Conservation (phyloP, 495 filamentous ascomycete genomes). For the Aeminium ludgeri region DNA sequence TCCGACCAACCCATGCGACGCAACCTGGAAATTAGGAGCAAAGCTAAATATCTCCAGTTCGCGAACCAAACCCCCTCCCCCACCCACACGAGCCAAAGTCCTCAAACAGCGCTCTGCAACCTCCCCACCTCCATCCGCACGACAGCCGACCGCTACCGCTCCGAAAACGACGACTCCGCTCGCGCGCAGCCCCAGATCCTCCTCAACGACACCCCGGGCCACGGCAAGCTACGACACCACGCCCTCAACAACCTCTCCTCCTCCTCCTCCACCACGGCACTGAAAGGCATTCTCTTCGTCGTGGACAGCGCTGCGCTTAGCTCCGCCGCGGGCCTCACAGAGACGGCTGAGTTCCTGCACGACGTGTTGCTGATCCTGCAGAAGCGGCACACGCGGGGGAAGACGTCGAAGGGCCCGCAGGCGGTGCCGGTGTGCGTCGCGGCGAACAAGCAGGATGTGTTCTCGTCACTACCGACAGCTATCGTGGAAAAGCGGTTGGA, state of each 20-base stretch:
- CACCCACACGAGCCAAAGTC: constrained; percentile 71
- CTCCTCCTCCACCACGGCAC: constrained; percentile 28
- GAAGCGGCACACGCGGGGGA: constrained; percentile 42
- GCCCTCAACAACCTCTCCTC: constrained; percentile 22
- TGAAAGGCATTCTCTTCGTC: constrained; percentile 71
- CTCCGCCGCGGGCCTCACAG: constrained; percentile 36
- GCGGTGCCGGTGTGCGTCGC: constrained; percentile 64
- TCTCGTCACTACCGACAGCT: constrained; percentile 71
- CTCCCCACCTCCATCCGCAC: constrained; percentile 44
- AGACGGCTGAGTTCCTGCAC: constrained; percentile 66
- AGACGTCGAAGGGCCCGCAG: constrained; percentile 40
- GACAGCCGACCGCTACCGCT: constrained; percentile 53
- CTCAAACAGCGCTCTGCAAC: constrained; percentile 52
- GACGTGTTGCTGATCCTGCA: constrained; percentile 70
- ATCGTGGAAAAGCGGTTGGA: constrained; percentile 65
- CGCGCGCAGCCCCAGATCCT: constrained; percentile 53
- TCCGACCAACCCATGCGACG: background rate
- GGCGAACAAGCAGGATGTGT: constrained; percentile 89
- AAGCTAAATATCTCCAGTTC: constrained; percentile 31
- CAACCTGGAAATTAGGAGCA: no score
- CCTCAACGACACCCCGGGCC: constrained; percentile 77
- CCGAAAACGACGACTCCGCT: constrained; percentile 48
- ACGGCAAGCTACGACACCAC: constrained; percentile 69
- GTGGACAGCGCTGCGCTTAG: constrained; percentile 67
- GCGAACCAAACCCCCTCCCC: constrained; percentile 29